These are phyloP conservation scores for Phytophthora idaei DNA, from an alignment of 352 stramenopile species.

Conservation along the genomic window DNA sequence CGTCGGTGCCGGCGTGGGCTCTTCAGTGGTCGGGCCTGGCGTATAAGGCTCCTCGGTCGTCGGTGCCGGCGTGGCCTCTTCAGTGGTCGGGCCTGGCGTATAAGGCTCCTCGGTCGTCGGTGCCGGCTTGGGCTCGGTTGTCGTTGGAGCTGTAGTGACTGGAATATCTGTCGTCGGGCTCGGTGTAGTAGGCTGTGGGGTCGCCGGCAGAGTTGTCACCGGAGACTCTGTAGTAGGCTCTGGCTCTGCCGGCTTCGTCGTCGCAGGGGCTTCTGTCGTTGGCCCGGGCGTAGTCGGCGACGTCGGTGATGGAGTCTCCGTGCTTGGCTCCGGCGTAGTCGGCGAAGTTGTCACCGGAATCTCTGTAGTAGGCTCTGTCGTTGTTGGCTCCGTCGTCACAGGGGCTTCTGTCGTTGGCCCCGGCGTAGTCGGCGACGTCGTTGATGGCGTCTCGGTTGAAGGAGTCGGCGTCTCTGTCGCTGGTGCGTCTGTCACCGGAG, in stretches of 20 bases:
- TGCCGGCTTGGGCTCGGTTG: not conserved
- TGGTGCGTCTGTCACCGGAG: not conserved
- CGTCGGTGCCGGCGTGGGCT: no score
- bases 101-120: not conserved
- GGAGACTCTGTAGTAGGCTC: conserved; percentile 7
- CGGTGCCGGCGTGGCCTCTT: conserved; percentile 2
- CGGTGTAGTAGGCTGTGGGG: not conserved
- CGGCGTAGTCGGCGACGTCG: not conserved
- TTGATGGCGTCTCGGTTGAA: conserved; percentile 2
- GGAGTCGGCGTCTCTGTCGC: not conserved
- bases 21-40: no score
- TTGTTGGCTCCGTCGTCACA: not conserved
- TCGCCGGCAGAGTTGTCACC: not conserved
- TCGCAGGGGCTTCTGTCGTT: not conserved
- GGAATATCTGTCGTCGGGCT: not conserved
- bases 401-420: not conserved
- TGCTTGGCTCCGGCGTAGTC: not conserved
- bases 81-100: conserved; percentile 4
- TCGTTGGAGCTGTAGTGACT: not conserved
- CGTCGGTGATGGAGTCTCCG: conserved; percentile 1
- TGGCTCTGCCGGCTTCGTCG: not conserved
- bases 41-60: no score
- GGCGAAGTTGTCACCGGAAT: not conserved
- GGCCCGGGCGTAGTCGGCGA: not conserved
- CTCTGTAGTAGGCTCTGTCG: not conserved